Evolutionary conservation across 1,284 basidiomycete species (phyloP).

Genomic region (Leccinum griseonigrum): DNA sequence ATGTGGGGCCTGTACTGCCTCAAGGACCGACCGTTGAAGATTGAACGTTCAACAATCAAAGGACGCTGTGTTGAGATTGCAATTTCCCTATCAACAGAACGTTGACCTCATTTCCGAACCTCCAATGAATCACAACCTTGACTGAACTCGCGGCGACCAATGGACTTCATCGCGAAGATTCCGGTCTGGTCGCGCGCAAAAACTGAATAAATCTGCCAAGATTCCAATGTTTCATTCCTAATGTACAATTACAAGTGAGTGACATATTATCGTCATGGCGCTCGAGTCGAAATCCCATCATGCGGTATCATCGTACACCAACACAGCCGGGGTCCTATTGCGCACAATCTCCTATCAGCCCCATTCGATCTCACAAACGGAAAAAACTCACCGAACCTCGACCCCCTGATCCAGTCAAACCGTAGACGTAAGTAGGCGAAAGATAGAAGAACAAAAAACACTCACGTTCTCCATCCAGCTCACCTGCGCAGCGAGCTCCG

Average conservation of each 20-base stretch:
- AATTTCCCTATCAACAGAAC: background rate
- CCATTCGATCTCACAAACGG: conserved; percentile 1
- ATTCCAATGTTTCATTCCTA: background rate
- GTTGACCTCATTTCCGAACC: too few species aligned
- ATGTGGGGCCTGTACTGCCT: too few species aligned
- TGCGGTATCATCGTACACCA: conserved; percentile 38
- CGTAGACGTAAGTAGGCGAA: conserved; percentile 5
- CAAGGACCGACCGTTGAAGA: too few species aligned
- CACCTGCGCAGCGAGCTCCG: conserved; percentile 46
- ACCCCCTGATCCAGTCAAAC: conserved; percentile 18
- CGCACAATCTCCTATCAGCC: background rate
- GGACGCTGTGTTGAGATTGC: background rate
- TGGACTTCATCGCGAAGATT: too few species aligned
- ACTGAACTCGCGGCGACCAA: background rate
- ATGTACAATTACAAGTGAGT: background rate
- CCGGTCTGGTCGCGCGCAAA: too few species aligned
- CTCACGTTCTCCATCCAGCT: conserved; percentile 44
- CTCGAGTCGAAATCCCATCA: conserved; percentile 3
- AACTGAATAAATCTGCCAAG: background rate
- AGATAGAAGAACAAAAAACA: conserved; percentile 1
- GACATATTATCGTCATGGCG: background rate
- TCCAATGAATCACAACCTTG: background rate
- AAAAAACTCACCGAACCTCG: conserved; percentile 28
- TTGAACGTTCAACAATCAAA: too few species aligned
- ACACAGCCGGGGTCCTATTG: conserved; percentile 36